A percentile compares a stretch with the other conserved stretches of the same genome.
These are phyloP conservation scores for Leucocoprinus leucothites DNA, from an alignment of 768 basidiomycete genomes.

Conservation along the genomic window DNA sequence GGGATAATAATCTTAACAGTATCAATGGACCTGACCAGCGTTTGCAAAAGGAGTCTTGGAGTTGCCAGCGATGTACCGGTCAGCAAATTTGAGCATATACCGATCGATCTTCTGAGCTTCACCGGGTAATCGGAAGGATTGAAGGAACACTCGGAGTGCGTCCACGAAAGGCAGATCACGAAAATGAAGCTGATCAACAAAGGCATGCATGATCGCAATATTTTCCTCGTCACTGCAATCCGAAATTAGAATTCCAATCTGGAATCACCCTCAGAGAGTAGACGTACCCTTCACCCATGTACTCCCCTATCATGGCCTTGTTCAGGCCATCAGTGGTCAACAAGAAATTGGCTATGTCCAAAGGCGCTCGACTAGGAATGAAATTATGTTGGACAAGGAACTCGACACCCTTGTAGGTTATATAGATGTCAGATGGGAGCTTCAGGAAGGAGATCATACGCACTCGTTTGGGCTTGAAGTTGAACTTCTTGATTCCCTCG, in stretches of 20 bases:
- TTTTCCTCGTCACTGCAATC: constrained; percentile 76
- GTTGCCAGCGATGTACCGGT: constrained; percentile 92
- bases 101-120: constrained; percentile 99
- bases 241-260: constrained; percentile 6
- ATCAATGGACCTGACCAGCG: constrained; percentile 60
- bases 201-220: constrained; percentile 94
- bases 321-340: constrained; percentile 87
- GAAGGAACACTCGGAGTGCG: constrained; percentile 85
- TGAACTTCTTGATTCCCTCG: constrained; percentile 97
- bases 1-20: background rate
- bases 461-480: constrained; percentile 97
- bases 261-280: background rate
- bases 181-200: constrained; percentile 92
- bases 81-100: constrained; percentile 98
- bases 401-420: constrained; percentile 67
- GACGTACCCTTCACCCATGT: constrained; percentile 91
- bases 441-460: constrained; percentile 19
- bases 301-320: constrained; percentile 97
- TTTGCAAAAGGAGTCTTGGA: constrained; percentile 84
- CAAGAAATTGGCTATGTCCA: constrained; percentile 82
- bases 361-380: constrained; percentile 67
- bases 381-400: constrained; percentile 89
- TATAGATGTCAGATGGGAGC: background rate
- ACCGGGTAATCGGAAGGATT: constrained; percentile 95
- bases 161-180: constrained; percentile 79